Conservation (phyloP, 2,329 filamentous ascomycete species). For the Fusarium luffae region DNA sequence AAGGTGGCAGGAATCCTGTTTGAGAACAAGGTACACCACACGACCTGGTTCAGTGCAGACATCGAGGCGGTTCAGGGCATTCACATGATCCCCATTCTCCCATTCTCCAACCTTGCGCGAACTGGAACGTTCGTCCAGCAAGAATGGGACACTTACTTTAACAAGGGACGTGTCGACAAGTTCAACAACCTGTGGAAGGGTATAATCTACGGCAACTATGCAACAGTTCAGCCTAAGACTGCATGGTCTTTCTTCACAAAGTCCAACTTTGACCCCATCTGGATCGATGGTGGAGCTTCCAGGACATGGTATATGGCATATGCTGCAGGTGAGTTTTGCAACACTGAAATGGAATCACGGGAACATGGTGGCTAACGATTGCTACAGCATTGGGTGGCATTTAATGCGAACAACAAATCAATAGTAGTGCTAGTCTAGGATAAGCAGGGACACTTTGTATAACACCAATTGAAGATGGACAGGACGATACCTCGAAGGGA, state of each 20-base stretch:
- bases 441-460: constrained; percentile 17
- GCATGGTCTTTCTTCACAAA: constrained; percentile 81
- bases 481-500: constrained; percentile 29
- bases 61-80: constrained; percentile 81
- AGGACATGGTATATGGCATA: constrained; percentile 87
- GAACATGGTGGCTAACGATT: constrained; percentile 25
- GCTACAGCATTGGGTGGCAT: constrained; percentile 37
- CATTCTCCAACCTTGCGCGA: constrained; percentile 75
- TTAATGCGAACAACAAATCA: constrained; percentile 10
- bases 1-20: constrained; percentile 80
- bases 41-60: constrained; percentile 84
- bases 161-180: constrained; percentile 69
- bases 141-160: constrained; percentile 87
- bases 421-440: constrained; percentile 7
- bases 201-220: constrained; percentile 84
- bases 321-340: constrained; percentile 72
- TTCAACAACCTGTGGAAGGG: constrained; percentile 86
- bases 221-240: constrained; percentile 75
- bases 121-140: constrained; percentile 76
- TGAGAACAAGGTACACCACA: constrained; percentile 95
- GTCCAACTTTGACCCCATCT: constrained; percentile 71
- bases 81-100: constrained; percentile 83
- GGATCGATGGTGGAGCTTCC: constrained; percentile 84
- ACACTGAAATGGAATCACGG: background rate
- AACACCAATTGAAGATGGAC: constrained; percentile 30